Conservation (phyloP, 2,329 filamentous ascomycete genomes). For the Microcyclospora tardicrescens region DNA sequence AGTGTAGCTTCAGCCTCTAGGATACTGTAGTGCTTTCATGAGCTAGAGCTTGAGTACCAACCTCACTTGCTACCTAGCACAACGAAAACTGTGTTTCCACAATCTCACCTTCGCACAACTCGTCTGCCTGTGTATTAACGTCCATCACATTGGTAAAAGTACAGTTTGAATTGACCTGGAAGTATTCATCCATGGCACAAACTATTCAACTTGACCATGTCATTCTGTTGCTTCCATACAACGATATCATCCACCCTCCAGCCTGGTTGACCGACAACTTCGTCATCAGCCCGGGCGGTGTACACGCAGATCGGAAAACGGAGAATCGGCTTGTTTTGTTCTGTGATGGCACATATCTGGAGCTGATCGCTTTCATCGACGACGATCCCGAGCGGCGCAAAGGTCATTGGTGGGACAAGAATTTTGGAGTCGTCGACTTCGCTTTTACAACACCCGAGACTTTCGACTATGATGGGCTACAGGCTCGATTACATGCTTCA, state of each 20-base stretch:
- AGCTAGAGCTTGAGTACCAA: too few species aligned
- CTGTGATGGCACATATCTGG: conserved; percentile 51
- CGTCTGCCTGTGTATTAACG: too few species aligned
- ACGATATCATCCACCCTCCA: conserved; percentile 36
- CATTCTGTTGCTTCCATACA: conserved; percentile 47
- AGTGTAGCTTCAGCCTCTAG: too few species aligned
- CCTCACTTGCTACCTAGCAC: too few species aligned
- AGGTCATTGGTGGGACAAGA: conserved; percentile 47
- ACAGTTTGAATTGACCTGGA: too few species aligned
- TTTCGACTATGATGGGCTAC: conserved; percentile 11
- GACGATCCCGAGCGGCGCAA: conserved; percentile 28
- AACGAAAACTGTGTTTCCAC: too few species aligned
- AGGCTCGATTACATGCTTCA: conserved; percentile 8
- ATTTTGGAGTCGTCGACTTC: conserved; percentile 47
- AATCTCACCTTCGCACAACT: too few species aligned
- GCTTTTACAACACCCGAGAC: conserved; percentile 35
- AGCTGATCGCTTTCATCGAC: conserved; percentile 50
- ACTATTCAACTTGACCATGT: conserved; percentile 45
- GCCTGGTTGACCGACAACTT: conserved; percentile 41
- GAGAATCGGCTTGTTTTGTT: conserved; percentile 52
- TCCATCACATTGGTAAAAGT: too few species aligned
- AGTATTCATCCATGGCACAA: too few species aligned
- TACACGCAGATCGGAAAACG: conserved; percentile 47
- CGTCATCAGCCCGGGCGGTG: conserved; percentile 46
- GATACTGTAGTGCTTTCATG: too few species aligned